phyloP scores from a whole-genome alignment of 2,329 filamentous ascomycete genomes.

The Penicillium freii region DNA sequence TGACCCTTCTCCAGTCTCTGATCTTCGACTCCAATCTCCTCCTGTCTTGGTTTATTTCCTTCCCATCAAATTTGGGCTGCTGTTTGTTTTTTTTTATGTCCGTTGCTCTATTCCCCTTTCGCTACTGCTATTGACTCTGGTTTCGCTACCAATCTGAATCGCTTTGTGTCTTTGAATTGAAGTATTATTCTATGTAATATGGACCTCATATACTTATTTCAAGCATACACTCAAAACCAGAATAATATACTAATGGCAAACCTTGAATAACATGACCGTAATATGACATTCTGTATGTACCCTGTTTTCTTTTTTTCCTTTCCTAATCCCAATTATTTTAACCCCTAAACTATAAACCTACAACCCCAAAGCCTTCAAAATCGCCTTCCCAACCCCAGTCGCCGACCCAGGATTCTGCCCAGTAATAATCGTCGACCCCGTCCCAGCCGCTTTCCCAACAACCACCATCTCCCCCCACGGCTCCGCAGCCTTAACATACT shows the following conservation, averaged over 20 bases:
- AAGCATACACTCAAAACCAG: background rate
- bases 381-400: conserved; percentile 43
- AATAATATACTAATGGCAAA: background rate
- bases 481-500: conserved; percentile 47
- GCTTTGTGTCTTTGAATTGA: conserved; percentile 9
- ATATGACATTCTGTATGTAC: no score
- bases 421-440: conserved; percentile 44
- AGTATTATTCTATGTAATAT: background rate
- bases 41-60: conserved; percentile 4
- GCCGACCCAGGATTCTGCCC: conserved; percentile 51
- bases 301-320: no score
- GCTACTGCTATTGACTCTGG: conserved; percentile 20
- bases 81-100: conserved; percentile 12
- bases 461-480: conserved; percentile 48
- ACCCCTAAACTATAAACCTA: background rate
- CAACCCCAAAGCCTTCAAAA: conserved; percentile 38
- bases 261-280: background rate
- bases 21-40: conserved; percentile 2
- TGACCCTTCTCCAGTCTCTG: background rate
- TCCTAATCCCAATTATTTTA: background rate
- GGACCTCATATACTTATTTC: background rate
- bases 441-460: conserved; percentile 28
- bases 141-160: conserved; percentile 24
- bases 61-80: conserved; percentile 1
- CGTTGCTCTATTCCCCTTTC: conserved; percentile 36